Evolutionary conservation across 2,329 filamentous ascomycete species (phyloP).

Genomic region (Arthrobotrys megalospora): DNA sequence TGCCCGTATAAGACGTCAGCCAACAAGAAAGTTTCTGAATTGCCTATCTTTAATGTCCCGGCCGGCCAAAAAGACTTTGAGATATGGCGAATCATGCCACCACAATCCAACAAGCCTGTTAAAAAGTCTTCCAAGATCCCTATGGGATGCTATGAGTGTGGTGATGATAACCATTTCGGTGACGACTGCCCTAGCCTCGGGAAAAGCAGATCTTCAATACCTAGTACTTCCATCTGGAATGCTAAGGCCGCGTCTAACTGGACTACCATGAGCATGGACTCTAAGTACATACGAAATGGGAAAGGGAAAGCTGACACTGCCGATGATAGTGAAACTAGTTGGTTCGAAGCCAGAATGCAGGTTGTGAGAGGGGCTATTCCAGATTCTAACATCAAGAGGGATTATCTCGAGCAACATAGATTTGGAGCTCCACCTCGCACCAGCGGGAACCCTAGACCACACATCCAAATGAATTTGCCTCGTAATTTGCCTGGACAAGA

Average conservation of each 20-base stretch:
- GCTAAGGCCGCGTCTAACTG: constrained; percentile 45
- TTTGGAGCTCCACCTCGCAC: not conserved
- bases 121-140: constrained; percentile 45
- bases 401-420: constrained; percentile 29
- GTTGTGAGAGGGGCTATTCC: constrained; percentile 41
- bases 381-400: constrained; percentile 45
- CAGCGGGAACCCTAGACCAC: constrained; percentile 20
- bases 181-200: constrained; percentile 52
- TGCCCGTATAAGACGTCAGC: constrained; percentile 57
- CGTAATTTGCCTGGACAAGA: constrained; percentile 36
- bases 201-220: constrained; percentile 31
- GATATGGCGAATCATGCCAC: constrained; percentile 53
- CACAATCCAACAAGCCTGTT: constrained; percentile 1
- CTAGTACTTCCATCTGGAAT: constrained; percentile 52
- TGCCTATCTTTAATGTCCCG: constrained; percentile 59
- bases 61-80: constrained; percentile 55
- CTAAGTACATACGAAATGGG: constrained; percentile 42
- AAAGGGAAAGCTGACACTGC: constrained; percentile 15
- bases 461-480: constrained; percentile 53
- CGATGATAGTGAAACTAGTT: constrained; percentile 39
- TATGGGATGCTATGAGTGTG: constrained; percentile 56
- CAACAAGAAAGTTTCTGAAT: constrained; percentile 40
- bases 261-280: constrained; percentile 59
- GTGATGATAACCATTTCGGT: constrained; percentile 53
- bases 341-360: constrained; percentile 47